Evolutionary conservation across 2,329 filamentous ascomycete species (phyloP), one percentile per base, ranked within the genome.

Genomic region (Fusarium fujikuroi): DNA sequence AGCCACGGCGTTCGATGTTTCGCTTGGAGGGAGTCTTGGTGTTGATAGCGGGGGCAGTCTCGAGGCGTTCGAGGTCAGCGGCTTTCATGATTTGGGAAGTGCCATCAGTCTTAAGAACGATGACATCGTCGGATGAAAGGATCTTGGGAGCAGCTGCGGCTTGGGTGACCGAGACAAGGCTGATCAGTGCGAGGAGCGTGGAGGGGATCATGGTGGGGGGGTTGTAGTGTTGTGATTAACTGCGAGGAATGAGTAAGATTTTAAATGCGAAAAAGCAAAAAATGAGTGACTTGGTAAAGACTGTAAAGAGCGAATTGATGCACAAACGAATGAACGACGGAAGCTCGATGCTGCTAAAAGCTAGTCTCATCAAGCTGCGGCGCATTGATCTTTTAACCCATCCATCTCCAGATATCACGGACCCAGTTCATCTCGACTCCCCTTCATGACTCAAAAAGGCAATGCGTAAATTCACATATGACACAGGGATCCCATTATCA

Each of bases 71-170:
- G 9, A 76, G 56, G 9, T 76, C 74, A 23, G 69, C 39, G 8
- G 62, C 72, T 18, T 76, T 76, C 66, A 76, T 76, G 72, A 76
- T 36, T 16, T 65, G 43, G 2, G 63, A 65, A 9, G 69, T 69
- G 5, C 74, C 74, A 21, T 76, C 74, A 1, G 54, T 59, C 15
- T 63, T 65, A n/a, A 76, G 61, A 25, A 76, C 64, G 15, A 76
- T 74, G 25, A 76, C 49, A 36, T 76, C 70, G 62, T 76, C 74
- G 7, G 58, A 25, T 0, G 69, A 50, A 3, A 76, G 72, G 1
- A 61, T 52, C 7, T 58, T 60, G 10, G 60, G 69, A 7, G 70
- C 37, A 1, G 54, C 63, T 7, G 69, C 72, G 9, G 74, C 74
- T n/a, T 57, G 60, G 11, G 74, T 53, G 32, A 69, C 52, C 5